Percentiles rank a stretch among this genome's conserved stretches.
Conservation (phyloP, 1,139 yeast genomes). For the Pichia sp. region DNA sequence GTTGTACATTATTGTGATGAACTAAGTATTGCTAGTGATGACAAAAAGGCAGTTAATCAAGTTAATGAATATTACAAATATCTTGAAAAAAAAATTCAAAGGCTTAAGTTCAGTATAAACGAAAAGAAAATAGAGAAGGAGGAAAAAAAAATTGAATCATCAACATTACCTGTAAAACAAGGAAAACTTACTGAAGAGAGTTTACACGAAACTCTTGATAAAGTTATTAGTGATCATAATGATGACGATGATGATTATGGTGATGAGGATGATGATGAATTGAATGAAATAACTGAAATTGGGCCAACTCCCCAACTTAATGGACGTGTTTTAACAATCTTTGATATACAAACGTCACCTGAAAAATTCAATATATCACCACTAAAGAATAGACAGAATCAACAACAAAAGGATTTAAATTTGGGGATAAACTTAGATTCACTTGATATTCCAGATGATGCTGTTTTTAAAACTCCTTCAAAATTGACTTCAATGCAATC, state of each 20-base stretch:
- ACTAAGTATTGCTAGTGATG: not conserved
- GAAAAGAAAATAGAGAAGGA: not conserved
- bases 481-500: conserved; percentile 6
- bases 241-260: not conserved
- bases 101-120: no score
- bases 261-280: not conserved
- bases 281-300: conserved; percentile 32
- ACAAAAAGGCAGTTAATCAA: not conserved
- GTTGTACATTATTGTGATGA: conserved; percentile 5
- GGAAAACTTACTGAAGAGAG: no score
- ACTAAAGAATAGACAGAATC: conserved; percentile 12
- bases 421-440: conserved; percentile 1
- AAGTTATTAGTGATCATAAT: no score
- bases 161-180: no score
- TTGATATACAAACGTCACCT: conserved; percentile 38
- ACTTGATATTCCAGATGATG: conserved; percentile 4
- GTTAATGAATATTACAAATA: conserved; percentile 5
- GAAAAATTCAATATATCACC: conserved; percentile 29
- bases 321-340: conserved; percentile 61
- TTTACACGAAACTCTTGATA: no score
- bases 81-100: not conserved
- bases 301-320: conserved; percentile 77
- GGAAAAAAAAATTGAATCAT: not conserved
- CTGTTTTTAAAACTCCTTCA: conserved; percentile 30
- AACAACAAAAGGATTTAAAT: not conserved